phyloP scores from a whole-genome alignment of 2,329 filamentous ascomycete species.

The Ustulina deusta region DNA sequence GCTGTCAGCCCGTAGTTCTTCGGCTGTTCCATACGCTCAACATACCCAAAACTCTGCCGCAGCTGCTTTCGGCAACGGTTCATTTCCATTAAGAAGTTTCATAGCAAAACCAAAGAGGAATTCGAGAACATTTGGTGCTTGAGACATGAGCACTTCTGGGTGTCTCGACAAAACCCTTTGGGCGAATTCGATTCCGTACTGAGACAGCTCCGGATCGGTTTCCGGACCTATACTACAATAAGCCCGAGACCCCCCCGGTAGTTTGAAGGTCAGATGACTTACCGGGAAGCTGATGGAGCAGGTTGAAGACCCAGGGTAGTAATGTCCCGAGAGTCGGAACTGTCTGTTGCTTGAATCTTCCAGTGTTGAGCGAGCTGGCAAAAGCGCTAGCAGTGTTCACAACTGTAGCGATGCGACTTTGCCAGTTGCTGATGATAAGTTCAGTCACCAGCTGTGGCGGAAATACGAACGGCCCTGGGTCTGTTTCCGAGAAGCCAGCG shows the following conservation, averaged over 20 bases:
- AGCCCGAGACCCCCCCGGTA: not conserved
- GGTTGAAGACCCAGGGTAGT: slow-evolving; percentile 70
- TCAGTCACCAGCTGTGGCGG: slow-evolving; percentile 73
- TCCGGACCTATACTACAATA: slow-evolving; percentile 59
- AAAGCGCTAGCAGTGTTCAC: slow-evolving; percentile 80
- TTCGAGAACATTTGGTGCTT: slow-evolving; percentile 68
- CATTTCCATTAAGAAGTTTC: slow-evolving; percentile 75
- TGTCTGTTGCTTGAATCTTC: slow-evolving; percentile 57
- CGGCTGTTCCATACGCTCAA: slow-evolving; percentile 17
- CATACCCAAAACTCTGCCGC: slow-evolving; percentile 81
- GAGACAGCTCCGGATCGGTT: slow-evolving; percentile 77
- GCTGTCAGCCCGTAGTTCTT: slow-evolving; percentile 23
- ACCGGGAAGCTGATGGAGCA: slow-evolving; percentile 72
- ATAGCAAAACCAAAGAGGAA: slow-evolving; percentile 79
- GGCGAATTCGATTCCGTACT: slow-evolving; percentile 79
- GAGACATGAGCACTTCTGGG: slow-evolving; percentile 71
- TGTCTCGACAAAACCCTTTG: slow-evolving; percentile 72
- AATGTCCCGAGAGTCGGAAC: slow-evolving; percentile 63
- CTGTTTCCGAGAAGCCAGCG: slow-evolving; percentile 79
- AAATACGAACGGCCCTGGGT: slow-evolving; percentile 82
- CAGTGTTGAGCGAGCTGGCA: slow-evolving; percentile 68
- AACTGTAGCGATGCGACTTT: slow-evolving; percentile 75
- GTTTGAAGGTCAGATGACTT: slow-evolving; percentile 42
- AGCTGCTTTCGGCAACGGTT: slow-evolving; percentile 80
- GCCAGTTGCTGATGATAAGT: slow-evolving; percentile 69